Base-by-base conservation (phyloP, 306 rosid species). In the Alnus glutinosa region DNA sequence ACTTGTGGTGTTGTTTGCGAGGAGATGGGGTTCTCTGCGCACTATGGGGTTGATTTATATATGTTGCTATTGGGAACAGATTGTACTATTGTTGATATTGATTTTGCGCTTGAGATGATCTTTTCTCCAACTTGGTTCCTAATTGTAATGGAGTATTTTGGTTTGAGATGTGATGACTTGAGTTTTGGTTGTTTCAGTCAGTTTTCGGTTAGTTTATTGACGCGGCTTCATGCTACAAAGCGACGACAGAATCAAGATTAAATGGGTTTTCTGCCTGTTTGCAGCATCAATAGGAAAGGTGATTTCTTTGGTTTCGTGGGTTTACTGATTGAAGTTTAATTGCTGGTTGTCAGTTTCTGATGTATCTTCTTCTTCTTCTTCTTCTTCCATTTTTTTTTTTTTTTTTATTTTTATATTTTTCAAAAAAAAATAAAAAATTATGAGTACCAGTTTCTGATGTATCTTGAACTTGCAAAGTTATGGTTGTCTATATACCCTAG, bases 1-100 rank as follows among this genome's bases (percentile, higher is more conserved):
- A 54, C 59, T 13, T 18, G 44, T 34, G n/a, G 42, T 63, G 10
- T 2, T 15, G n/a, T 15, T 63, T 39, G 14, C 10, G 51, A 67
- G 32, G 34, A 42, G 72, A 46, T 67, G 72, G n/a, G 51, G 49
- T 67, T 59, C 66, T 59, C 66, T 59, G 66, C 4, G 15, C 37
- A 19, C 28, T 23, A 28, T 28, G 66, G 66, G 13, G 7, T 9
- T 9, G 66, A 28, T 59, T 59, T 59, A 11, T 59, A 28, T 28
- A 59, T 42, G 46, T 8, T 55, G n/a, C 7, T 55, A 15, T 55
- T n/a, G 57, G 32, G 62, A 55, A n/a, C 10, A 55, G 30, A 18
- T n/a, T 7, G 62, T n/a, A 23, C n/a, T 55, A 55, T 55, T 55
- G 3, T 10, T 11, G 66, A 59, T 9, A 28, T 28, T 19, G 16